Evolutionary conservation across 2,329 filamentous ascomycete species (phyloP), one percentile per base, ranked within the genome.

Genomic region (Colletotrichum lini): DNA sequence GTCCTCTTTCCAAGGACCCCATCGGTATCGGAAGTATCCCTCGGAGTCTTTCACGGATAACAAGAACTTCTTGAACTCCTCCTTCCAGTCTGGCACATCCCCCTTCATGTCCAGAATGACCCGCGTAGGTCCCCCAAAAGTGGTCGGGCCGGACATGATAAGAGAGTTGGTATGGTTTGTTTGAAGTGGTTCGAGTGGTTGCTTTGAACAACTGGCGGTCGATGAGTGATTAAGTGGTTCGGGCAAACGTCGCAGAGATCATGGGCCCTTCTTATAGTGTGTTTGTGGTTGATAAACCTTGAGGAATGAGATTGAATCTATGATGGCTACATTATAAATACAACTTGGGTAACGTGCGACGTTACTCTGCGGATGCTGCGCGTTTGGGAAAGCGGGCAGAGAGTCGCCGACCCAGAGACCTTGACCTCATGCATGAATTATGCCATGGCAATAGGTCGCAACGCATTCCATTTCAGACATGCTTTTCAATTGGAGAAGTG

Each of bases 11-110:
- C 69, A 71, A 2, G 65, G 69, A 2, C 69, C 69, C 69, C 69
- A 71, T 23, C 69, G 65, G 12, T 71, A 71, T n/a, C 69, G 69
- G 47, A 71, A 71, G n/a, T 71, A 71, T 2, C 58, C 69, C 2
- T 71, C 65, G 0, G 69, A 71, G 3, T 64, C 69, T 12, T 71
- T 71, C 1, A 71, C 69, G 1, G 58, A 15, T 8, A 71, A 35
- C 10, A 71, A 12, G 8, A 71, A 71, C 47, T 68, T 45, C 53
- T 71, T 71, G 64, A 59, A 71, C 9, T 68, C 65, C 40, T 71
- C 69, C 10, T 71, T 71, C 69, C 69, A 71, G 5, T 71, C 69
- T 12, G 69, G 69, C 4, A 71, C 69, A 21, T 69, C 65, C 15
- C 69, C 69, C 7, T 30, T 53, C 2, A 71, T 65, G 30, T 71